Conservation (phyloP, 2,329 filamentous ascomycete species). For the Colletotrichum sp. region DNA sequence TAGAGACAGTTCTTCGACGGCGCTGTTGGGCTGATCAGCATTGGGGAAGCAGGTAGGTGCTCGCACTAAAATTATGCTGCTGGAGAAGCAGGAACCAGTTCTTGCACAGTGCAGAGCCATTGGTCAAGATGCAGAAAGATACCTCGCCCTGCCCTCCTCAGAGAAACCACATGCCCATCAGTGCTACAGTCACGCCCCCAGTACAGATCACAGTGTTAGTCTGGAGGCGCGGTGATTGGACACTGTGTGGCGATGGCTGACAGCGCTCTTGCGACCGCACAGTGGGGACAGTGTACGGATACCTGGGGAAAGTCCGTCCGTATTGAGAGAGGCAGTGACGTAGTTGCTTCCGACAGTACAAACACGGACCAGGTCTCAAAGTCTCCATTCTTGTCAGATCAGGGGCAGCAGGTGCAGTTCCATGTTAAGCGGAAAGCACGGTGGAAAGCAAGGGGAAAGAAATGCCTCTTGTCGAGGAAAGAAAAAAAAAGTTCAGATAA, state of each 20-base stretch:
- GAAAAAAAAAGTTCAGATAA: neutral
- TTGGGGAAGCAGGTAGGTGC: neutral
- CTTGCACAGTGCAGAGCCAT: neutral
- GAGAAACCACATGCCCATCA: neutral
- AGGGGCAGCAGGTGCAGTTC: neutral
- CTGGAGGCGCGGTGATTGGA: accelerated
- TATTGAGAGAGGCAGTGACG: slow-evolving; percentile 4
- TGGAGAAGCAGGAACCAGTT: neutral
- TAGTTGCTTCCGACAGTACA: neutral
- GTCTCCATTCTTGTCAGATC: neutral
- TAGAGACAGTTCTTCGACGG: slow-evolving; percentile 12
- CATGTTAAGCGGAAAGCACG: neutral
- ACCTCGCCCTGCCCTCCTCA: neutral
- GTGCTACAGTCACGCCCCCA: neutral
- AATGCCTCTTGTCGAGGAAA: neutral
- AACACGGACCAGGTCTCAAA: neutral
- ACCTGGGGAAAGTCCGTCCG: slow-evolving; percentile 14
- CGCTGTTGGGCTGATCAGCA: slow-evolving; percentile 1
- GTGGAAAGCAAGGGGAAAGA: neutral
- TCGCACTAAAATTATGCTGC: slow-evolving; percentile 1
- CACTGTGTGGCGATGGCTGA: neutral
- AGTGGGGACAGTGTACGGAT: slow-evolving; percentile 9
- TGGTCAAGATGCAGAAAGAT: neutral
- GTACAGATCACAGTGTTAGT: neutral
- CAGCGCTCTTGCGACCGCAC: neutral